Evolutionary conservation across 441 rosid species (phyloP), one percentile per base, ranked within the genome.

Genomic region (Breynia disticha): DNA sequence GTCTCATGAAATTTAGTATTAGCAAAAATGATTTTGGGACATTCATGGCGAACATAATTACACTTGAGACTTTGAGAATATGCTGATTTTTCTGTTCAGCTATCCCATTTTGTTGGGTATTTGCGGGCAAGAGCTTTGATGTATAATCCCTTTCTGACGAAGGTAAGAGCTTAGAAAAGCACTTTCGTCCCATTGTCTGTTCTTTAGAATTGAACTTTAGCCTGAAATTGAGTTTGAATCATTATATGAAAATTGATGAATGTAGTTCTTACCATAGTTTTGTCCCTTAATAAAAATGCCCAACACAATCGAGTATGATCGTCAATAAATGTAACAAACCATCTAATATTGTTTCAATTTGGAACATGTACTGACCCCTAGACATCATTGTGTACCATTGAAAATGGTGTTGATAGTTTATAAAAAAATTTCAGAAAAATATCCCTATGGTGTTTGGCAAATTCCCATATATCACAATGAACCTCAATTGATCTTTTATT

Each of bases 21-120:
- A 4, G 7, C 15, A 7, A 59, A 41, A 50, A 50, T 7, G 1
- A 17, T 13, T 6, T 20, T 10, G 56, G 56, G 7, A 50, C 20
- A 19, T 41, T 15, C 7, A 9, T n/a, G 11, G 19, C 3, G 18
- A 59, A 50, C 8, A 38, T 1, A 1, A 50, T 11, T 4, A 56
- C 44, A n/a, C 57, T 12, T 32, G 57, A 44, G 1, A 41, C 45
- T 14, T 53, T 46, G 1, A 35, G 16, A 16, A n/a, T 1, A 12
- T 50, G 63, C 11, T 21, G 7, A 20, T 39, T 59, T 49, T 41
- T 50, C 5, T 42, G 6, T 11, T 59, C 55, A 7, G 21, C 56
- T 11, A 51, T 16, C 6, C 63, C 28, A 59, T 50, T 59, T 16
- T 59, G 24, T 11, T 41, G 19, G 4, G 50, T 22, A 2, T 49